Evolutionary conservation across 2,329 filamentous ascomycete species (phyloP).

Genomic region (Colletotrichum orbiculare): DNA sequence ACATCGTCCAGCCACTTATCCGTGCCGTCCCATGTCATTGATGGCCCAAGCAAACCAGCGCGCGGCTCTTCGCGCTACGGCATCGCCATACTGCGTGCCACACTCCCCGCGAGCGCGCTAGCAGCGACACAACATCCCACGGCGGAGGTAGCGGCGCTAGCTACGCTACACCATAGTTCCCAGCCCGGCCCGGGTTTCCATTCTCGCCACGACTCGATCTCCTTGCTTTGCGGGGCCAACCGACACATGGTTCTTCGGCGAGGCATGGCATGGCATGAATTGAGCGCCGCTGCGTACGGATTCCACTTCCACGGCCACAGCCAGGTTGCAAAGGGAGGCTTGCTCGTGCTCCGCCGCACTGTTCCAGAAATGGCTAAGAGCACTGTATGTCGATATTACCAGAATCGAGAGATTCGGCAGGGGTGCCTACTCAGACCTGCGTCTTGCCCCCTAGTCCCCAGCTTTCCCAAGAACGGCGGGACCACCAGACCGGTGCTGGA

Average conservation of each 20-base stretch:
- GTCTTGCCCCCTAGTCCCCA: constrained; percentile 28
- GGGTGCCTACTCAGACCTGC: constrained; percentile 7
- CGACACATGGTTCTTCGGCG: constrained; percentile 19
- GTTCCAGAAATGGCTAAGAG: constrained; percentile 27
- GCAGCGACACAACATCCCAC: constrained; percentile 3
- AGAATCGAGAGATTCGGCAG: neutral
- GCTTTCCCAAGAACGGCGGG: constrained; percentile 34
- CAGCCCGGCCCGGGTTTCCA: neutral
- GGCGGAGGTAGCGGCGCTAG: constrained; percentile 3
- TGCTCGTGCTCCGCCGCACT: constrained; percentile 28
- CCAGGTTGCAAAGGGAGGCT: constrained; percentile 27
- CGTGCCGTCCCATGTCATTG: too few species aligned
- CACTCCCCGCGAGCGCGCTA: neutral
- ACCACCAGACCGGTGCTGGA: constrained; percentile 32
- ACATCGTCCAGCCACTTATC: too few species aligned
- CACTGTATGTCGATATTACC: constrained; percentile 26
- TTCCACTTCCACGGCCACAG: constrained; percentile 10
- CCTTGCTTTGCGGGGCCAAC: constrained; percentile 4
- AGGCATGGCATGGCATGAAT: neutral
- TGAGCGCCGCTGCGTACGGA: too few species aligned
- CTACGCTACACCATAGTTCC: neutral
- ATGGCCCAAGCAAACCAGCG: too few species aligned
- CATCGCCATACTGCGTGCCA: too few species aligned
- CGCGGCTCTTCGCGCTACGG: too few species aligned
- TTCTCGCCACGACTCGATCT: constrained; percentile 12